Evolutionary conservation across 306 rosid species (phyloP), one percentile per base, ranked within the genome.

Genomic region (Inga laurina): DNA sequence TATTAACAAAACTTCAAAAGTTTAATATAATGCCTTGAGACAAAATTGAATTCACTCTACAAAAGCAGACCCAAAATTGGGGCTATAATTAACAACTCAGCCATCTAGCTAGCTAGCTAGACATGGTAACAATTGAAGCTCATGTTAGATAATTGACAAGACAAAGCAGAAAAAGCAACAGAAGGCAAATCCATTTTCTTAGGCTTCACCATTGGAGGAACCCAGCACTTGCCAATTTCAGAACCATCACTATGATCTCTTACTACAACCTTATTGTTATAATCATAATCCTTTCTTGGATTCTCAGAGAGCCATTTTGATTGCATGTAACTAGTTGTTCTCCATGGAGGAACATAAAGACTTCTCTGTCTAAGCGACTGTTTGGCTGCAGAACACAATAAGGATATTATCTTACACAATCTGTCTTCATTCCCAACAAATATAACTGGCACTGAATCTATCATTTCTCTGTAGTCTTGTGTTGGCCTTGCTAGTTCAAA

Each of bases 321-420:
- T 76, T 80, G 74, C 90, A 94, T 92, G 83, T 92, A 94, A 78
- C 72, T 24, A 8, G 86, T 76, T 19, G 91, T 91, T 79, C 98
- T 92, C 97, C 98, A 94, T 49, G 98, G 98, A 1, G 98, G 98
- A 24, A 94, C 85, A 43, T 89, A 92, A 48, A 94, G 91, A 18
- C 98, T 97, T 54, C 76, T 92, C 71, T 94, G 88, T 83, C 86
- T 90, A 0, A 94, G 91, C 68, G 94, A 94, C 56, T 90, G 92
- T 72, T 92, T 90, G 75, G 95, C 94, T 32, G 93, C 98, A 72
- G 91, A 76, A 82, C 95, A 94, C 8, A 94, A 32, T 9, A 94
- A 32, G 16, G 92, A 79, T 44, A 90, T 91, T 48, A 92, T 86
- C 64, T 79, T 85, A 77, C 83, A 78, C 32, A 94, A 81, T 52